Conservation (phyloP, 371 early-diverging fungal species). For the Mucor piriformis region DNA sequence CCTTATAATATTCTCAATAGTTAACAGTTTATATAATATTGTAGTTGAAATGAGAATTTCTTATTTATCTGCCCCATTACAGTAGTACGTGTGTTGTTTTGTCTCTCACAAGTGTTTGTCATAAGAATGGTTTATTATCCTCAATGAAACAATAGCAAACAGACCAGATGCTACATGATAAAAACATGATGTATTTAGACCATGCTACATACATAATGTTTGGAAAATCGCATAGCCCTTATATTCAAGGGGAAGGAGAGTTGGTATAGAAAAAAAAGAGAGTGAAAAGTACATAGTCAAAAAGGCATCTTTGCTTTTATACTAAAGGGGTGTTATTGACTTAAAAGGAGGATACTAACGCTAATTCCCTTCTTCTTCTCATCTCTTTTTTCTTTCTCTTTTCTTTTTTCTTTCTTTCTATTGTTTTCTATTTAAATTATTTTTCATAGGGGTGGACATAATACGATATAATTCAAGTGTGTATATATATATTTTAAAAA, state of each 20-base stretch:
- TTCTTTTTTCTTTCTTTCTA: background rate
- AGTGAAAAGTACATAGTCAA: background rate
- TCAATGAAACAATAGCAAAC: too few relatives aligned
- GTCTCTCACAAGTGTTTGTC: background rate
- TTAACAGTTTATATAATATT: background rate
- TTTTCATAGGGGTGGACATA: background rate
- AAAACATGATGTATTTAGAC: background rate
- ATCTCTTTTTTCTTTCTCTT: background rate
- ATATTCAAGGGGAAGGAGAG: constrained; percentile 4
- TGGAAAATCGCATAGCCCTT: constrained; percentile 3
- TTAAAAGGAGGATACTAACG: constrained; percentile 8
- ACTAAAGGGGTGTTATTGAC: constrained; percentile 4
- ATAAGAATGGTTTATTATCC: too few relatives aligned
- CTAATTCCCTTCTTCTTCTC: background rate
- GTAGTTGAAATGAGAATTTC: constrained; percentile 1
- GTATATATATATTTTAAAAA: background rate
- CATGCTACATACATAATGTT: constrained; percentile 4
- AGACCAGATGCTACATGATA: background rate
- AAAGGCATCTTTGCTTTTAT: background rate
- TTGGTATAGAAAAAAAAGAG: constrained; percentile 1
- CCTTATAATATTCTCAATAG: background rate
- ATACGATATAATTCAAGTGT: background rate
- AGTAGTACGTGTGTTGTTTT: background rate
- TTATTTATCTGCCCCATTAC: background rate
- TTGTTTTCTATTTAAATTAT: background rate